Evolutionary conservation across 2,329 filamentous ascomycete species (phyloP).

Genomic region (Fusarium graminum): DNA sequence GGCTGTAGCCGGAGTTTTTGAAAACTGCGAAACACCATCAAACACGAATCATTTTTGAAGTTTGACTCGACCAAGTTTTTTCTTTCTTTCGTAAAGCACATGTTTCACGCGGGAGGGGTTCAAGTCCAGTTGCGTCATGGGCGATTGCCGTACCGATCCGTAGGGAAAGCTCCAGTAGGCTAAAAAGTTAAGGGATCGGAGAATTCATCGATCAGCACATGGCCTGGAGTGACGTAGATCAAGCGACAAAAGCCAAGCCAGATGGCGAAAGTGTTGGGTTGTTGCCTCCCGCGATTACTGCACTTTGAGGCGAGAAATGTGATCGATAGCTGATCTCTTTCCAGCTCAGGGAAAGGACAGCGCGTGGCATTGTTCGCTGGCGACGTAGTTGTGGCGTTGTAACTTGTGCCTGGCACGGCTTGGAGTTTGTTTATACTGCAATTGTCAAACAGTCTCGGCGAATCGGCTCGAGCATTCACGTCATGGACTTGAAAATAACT

Average conservation of each 20-base stretch:
- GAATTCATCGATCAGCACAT: conserved; percentile 28
- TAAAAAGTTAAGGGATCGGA: conserved; percentile 8
- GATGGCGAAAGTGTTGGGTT: conserved; percentile 19
- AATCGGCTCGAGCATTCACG: conserved; percentile 8
- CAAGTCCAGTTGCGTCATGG: conserved; percentile 19
- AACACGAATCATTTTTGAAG: conserved; percentile 2
- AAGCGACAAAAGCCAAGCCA: conserved; percentile 15
- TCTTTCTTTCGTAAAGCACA: too few species aligned
- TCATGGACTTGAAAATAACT: conserved; percentile 19
- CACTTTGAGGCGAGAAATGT: conserved; percentile 15
- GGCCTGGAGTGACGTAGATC: conserved; percentile 33
- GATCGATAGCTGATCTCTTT: conserved; percentile 30
- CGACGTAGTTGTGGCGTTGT: conserved; percentile 29
- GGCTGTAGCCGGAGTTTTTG: neutral
- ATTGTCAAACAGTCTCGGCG: neutral
- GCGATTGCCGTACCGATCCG: conserved; percentile 13
- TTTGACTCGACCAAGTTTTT: neutral
- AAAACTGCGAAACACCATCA: conserved; percentile 3
- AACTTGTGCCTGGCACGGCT: conserved; percentile 14
- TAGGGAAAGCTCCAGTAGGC: neutral
- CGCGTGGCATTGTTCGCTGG: conserved; percentile 20
- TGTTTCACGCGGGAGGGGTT: neutral
- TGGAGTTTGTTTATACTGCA: neutral
- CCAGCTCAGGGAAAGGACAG: conserved; percentile 17
- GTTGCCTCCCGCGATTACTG: conserved; percentile 16